These are phyloP conservation scores for Sclerotinia trifoliorum DNA, from an alignment of 2,329 filamentous ascomycete genomes.

Conservation along the genomic window DNA sequence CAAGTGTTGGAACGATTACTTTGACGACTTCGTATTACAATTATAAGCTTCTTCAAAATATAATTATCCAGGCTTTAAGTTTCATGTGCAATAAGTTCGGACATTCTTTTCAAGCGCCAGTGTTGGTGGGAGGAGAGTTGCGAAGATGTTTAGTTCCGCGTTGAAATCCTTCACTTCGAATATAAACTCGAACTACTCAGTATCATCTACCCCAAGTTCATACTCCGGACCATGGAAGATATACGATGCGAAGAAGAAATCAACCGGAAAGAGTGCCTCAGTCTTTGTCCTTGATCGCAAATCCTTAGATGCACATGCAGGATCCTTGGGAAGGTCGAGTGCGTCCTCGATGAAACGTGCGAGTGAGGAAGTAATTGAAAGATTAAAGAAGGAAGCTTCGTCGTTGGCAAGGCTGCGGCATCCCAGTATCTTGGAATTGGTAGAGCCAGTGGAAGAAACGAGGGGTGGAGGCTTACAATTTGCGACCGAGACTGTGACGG, in stretches of 20 bases:
- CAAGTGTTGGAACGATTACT: not conserved
- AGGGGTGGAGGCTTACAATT: constrained; percentile 91
- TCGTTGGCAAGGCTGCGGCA: constrained; percentile 85
- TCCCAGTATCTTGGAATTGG: constrained; percentile 86
- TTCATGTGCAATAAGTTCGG: constrained; percentile 12
- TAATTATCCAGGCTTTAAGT: not conserved
- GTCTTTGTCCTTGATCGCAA: constrained; percentile 95
- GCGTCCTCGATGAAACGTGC: constrained; percentile 72
- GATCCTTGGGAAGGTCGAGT: constrained; percentile 60
- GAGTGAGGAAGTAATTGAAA: constrained; percentile 86
- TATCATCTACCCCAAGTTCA: constrained; percentile 73
- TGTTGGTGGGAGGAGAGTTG: constrained; percentile 24
- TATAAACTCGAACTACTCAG: constrained; percentile 86
- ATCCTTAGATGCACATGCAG: constrained; percentile 68
- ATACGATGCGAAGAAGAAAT: constrained; percentile 96
- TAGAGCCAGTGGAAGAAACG: constrained; percentile 94
- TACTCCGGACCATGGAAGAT: constrained; percentile 94
- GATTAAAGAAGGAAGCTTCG: constrained; percentile 87
- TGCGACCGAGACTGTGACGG: constrained; percentile 86
- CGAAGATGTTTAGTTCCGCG: constrained; percentile 54
- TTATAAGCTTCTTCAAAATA: not conserved
- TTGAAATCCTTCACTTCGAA: constrained; percentile 93
- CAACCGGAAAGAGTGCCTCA: constrained; percentile 82
- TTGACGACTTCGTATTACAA: not conserved
- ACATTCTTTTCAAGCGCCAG: constrained; percentile 2